These are phyloP conservation scores for Dendrostoma leiphaemia DNA, from an alignment of 2,329 filamentous ascomycete species.

Conservation along the genomic window DNA sequence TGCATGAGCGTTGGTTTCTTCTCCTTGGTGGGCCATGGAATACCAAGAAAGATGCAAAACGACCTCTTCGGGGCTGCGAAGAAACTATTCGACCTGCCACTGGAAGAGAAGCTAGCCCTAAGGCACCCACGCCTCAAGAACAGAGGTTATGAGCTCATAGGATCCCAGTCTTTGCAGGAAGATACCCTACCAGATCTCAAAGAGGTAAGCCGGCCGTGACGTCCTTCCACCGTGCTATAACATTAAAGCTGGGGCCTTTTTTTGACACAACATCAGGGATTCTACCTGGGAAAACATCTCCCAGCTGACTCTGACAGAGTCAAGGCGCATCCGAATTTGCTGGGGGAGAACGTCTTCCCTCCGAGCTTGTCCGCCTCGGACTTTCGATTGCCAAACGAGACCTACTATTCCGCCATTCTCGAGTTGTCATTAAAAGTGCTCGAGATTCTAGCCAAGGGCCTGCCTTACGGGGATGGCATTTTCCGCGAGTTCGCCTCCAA, in stretches of 20 bases:
- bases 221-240: too few species aligned
- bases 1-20: conserved; percentile 31
- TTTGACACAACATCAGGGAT: conserved; percentile 30
- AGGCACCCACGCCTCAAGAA: conserved; percentile 29
- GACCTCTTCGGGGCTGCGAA: conserved; percentile 28
- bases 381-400: conserved; percentile 37
- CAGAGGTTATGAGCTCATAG: conserved; percentile 49
- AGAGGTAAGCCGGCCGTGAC: conserved; percentile 29
- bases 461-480: conserved; percentile 38
- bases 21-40: conserved; percentile 27
- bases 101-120: conserved; percentile 39
- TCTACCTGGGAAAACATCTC: conserved; percentile 40
- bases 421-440: conserved; percentile 39
- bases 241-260: too few species aligned
- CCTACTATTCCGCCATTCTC: conserved; percentile 39
- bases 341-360: conserved; percentile 38
- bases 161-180: conserved; percentile 43
- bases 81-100: conserved; percentile 46
- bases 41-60: conserved; percentile 23
- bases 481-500: conserved; percentile 41
- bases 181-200: conserved; percentile 45
- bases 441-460: conserved; percentile 38
- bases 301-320: conserved; percentile 23
- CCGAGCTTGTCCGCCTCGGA: conserved; percentile 21
- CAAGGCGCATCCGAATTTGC: conserved; percentile 36